Percentiles rank a stretch among this genome's conserved stretches.
These are phyloP conservation scores for Sideroxylon spinosum DNA, from an alignment of 179 eudicot genomes.

Conservation along the genomic window DNA sequence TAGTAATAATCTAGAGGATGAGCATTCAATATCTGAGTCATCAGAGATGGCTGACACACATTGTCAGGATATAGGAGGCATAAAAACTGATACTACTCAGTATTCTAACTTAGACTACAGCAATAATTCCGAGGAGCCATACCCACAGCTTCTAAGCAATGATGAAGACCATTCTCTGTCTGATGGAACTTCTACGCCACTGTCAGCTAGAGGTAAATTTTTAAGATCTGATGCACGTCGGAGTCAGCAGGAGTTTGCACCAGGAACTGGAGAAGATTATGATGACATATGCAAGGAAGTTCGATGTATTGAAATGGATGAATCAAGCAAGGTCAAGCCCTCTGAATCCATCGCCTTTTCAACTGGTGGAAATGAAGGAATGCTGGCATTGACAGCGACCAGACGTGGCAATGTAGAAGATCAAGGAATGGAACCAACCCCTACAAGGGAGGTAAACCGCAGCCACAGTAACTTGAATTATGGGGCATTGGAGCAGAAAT, in stretches of 20 bases:
- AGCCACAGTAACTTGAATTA: constrained; percentile 21
- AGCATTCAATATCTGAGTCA: constrained; percentile 46
- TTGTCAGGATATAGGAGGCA: constrained; percentile 9
- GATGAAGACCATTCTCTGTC: constrained; percentile 30
- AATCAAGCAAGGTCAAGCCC: constrained; percentile 28
- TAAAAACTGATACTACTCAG: neutral
- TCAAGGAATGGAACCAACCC: constrained; percentile 22
- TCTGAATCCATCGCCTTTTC: constrained; percentile 20
- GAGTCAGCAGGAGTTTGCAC: constrained; percentile 21
- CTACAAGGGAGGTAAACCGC: constrained; percentile 25
- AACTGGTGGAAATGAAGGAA: constrained; percentile 24
- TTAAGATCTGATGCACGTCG: constrained; percentile 14
- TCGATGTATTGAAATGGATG: constrained; percentile 67
- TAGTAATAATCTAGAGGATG: constrained; percentile 39
- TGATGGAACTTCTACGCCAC: constrained; percentile 12
- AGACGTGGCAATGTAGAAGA: constrained; percentile 12
- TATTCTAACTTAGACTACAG: constrained; percentile 1
- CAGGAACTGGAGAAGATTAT: constrained; percentile 31
- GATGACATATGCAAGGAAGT: constrained; percentile 72
- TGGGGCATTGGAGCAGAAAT: constrained; percentile 45
- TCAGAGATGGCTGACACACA: constrained; percentile 35
- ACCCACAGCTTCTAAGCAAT: constrained; percentile 20
- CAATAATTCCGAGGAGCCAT: neutral
- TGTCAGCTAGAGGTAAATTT: constrained; percentile 14
- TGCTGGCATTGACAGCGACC: constrained; percentile 6